phyloP scores from a whole-genome alignment of 257 asterid species.

The Nyctanthes arbortristis region DNA sequence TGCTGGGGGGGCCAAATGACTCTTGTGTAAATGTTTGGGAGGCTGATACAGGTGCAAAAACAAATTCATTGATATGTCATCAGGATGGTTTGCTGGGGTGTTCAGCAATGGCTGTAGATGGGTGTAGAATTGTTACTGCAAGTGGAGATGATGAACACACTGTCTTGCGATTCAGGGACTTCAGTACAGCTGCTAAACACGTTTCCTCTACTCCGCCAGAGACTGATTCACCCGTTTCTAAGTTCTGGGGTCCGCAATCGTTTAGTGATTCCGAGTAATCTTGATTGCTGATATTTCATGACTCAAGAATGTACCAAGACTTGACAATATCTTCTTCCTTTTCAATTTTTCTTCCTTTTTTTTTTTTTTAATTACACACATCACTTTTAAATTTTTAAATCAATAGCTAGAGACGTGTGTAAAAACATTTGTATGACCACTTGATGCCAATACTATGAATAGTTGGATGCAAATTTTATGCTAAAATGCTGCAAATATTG shows the following conservation, averaged over 20 bases:
- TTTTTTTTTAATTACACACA: too few species aligned
- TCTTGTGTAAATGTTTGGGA: constrained; percentile 59
- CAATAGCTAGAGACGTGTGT: too few species aligned
- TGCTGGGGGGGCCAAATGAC: constrained; percentile 63
- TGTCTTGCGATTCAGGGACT: constrained; percentile 43
- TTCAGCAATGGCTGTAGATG: constrained; percentile 65
- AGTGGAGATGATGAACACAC: constrained; percentile 14
- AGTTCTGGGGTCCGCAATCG: constrained; percentile 53
- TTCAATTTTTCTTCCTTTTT: too few species aligned
- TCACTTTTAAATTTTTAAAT: too few species aligned
- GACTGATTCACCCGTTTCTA: constrained; percentile 35
- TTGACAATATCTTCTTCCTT: too few species aligned
- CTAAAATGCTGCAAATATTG: too few species aligned
- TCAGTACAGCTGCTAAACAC: constrained; percentile 35
- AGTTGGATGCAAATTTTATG: too few species aligned
- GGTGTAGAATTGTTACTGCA: constrained; percentile 55
- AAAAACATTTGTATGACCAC: too few species aligned
- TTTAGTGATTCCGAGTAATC: constrained; percentile 37
- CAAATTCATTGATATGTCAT: constrained; percentile 40
- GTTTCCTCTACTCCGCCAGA: constrained; percentile 23
- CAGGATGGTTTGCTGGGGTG: constrained; percentile 39
- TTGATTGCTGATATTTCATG: constrained; percentile 16
- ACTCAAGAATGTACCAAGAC: too few species aligned
- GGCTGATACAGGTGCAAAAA: constrained; percentile 37
- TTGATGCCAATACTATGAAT: too few species aligned